These are phyloP conservation scores for Plectranthus barbatus DNA, from an alignment of 257 asterid species.

Conservation along the genomic window DNA sequence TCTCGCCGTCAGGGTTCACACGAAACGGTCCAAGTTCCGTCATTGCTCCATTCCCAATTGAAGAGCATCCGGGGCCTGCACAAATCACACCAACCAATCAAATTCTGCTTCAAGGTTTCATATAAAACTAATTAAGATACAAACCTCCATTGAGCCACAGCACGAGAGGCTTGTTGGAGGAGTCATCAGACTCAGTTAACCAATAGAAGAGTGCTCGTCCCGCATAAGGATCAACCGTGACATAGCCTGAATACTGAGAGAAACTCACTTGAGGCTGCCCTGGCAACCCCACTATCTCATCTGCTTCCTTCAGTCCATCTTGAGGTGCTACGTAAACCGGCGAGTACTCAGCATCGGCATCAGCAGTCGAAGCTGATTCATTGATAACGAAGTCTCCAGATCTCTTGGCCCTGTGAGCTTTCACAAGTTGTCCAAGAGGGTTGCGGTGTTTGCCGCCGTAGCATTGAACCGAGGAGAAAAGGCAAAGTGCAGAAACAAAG, in stretches of 20 bases:
- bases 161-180: constrained; percentile 28
- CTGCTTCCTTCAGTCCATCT: constrained; percentile 18
- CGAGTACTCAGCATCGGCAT: constrained; percentile 10
- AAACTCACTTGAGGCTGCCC: constrained; percentile 31
- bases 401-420: not conserved
- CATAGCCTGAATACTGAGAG: constrained; percentile 37
- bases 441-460: constrained; percentile 3
- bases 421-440: constrained; percentile 11
- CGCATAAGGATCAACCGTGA: constrained; percentile 26
- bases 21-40: constrained; percentile 54
- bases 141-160: constrained; percentile 44
- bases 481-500: constrained; percentile 11
- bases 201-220: constrained; percentile 38
- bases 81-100: not conserved
- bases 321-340: constrained; percentile 19
- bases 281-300: constrained; percentile 16
- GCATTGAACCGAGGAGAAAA: constrained; percentile 12
- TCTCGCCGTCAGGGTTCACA: constrained; percentile 39
- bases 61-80: constrained; percentile 67
- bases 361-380: not conserved
- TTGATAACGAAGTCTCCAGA: not conserved
- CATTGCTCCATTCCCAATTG: constrained; percentile 55
- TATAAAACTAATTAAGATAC: not conserved
- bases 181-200: constrained; percentile 23
- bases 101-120: no score